These are phyloP conservation scores for Trypanosoma grayi DNA, from an alignment of 208 protist genomes.

Conservation along the genomic window DNA sequence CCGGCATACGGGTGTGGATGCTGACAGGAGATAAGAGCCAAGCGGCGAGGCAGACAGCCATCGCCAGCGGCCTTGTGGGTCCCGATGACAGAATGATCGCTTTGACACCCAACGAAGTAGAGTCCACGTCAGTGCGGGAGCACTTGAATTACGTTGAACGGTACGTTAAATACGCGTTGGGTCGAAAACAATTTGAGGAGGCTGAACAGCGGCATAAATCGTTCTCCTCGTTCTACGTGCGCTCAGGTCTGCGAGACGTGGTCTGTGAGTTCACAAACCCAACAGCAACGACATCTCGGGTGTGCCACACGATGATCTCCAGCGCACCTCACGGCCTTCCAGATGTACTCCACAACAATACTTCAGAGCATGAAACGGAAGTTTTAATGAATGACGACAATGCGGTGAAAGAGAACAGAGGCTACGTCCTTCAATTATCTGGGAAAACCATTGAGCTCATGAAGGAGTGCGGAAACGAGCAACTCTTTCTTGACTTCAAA, in stretches of 20 bases:
- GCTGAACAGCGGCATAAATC: constrained; percentile 21
- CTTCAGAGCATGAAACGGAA: not conserved
- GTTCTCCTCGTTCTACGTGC: constrained; percentile 26
- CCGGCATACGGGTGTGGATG: constrained; percentile 93
- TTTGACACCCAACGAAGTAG: constrained; percentile 33
- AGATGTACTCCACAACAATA: not conserved
- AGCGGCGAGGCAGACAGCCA: constrained; percentile 95
- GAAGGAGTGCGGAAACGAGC: constrained; percentile 31
- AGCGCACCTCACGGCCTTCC: not conserved
- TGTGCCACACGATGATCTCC: not conserved
- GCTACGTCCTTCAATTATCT: constrained; percentile 47
- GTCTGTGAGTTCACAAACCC: constrained; percentile 46
- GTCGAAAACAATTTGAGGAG: constrained; percentile 28
- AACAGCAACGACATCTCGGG: not conserved
- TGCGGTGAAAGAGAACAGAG: not conserved
- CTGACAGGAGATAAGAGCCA: constrained; percentile 98
- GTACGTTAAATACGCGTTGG: constrained; percentile 2
- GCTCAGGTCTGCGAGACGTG: constrained; percentile 49
- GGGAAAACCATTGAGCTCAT: constrained; percentile 57
- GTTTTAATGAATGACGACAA: not conserved
- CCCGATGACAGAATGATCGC: constrained; percentile 37
- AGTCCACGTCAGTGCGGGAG: constrained; percentile 27
- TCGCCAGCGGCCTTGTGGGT: constrained; percentile 56
- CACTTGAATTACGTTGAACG: constrained; percentile 38
- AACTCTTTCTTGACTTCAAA: constrained; percentile 42